Conservation (phyloP, 2,329 filamentous ascomycete genomes). For the Sporothrix inflata region DNA sequence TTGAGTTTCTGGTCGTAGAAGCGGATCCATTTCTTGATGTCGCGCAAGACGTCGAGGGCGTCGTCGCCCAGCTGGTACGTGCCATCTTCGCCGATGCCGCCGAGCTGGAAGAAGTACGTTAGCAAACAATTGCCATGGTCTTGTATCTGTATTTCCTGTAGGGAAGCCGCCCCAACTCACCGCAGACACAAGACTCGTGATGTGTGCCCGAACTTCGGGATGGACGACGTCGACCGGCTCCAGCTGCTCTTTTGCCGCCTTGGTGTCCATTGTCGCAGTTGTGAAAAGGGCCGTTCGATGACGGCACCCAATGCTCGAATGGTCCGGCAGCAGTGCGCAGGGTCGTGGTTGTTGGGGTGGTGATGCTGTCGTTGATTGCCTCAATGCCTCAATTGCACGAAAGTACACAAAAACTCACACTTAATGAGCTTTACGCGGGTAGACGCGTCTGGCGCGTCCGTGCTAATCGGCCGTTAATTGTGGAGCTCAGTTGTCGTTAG, state of each 20-base stretch:
- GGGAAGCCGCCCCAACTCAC: slow-evolving; percentile 56
- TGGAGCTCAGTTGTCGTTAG: not conserved
- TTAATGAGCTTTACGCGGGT: slow-evolving; percentile 21
- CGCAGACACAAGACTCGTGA: slow-evolving; percentile 91
- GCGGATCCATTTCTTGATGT: slow-evolving; percentile 93
- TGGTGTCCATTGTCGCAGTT: slow-evolving; percentile 56
- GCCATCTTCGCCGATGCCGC: slow-evolving; percentile 79
- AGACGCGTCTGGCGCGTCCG: slow-evolving; percentile 30
- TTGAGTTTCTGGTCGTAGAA: slow-evolving; percentile 93
- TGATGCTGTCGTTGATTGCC: slow-evolving; percentile 17
- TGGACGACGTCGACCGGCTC: slow-evolving; percentile 70
- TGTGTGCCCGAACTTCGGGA: slow-evolving; percentile 88
- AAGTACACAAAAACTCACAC: slow-evolving; percentile 9
- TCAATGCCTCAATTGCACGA: not conserved
- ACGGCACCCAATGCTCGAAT: not conserved
- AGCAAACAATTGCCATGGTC: not conserved
- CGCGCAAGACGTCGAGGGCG: slow-evolving; percentile 85
- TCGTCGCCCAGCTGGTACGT: slow-evolving; percentile 91
- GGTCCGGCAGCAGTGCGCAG: not conserved
- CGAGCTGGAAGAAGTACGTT: slow-evolving; percentile 63
- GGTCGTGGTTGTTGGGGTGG: not conserved
- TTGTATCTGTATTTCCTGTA: not conserved
- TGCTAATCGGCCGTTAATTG: not conserved
- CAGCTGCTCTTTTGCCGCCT: slow-evolving; percentile 27
- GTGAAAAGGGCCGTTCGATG: not conserved